phyloP scores from a whole-genome alignment of 148 eudicot genomes.

The Cornus kousa region DNA sequence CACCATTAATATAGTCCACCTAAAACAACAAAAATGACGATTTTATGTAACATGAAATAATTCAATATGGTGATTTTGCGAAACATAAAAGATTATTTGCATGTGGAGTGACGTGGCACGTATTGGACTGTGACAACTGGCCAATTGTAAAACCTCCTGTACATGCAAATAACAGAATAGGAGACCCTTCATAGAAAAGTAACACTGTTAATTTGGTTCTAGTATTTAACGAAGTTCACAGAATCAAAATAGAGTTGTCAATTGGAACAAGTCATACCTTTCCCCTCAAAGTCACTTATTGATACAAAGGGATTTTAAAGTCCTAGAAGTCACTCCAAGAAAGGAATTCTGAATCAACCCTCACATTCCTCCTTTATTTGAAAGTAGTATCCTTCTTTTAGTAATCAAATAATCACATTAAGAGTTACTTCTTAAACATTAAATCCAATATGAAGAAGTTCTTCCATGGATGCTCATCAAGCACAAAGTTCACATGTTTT shows the following conservation, averaged over 20 bases:
- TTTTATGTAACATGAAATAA: no score
- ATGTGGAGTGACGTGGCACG: no score
- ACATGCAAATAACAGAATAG: no score
- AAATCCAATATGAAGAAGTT: background rate
- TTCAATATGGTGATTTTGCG: no score
- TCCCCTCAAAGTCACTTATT: background rate
- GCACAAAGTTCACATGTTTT: slow-evolving; percentile 1
- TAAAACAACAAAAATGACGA: no score
- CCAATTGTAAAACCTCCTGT: no score
- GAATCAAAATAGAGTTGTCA: background rate
- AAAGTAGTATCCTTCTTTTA: background rate
- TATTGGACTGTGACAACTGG: no score
- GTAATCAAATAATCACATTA: background rate
- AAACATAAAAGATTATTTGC: no score
- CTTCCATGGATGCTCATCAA: slow-evolving; percentile 8
- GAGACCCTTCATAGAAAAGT: no score
- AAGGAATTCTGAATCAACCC: slow-evolving; percentile 15
- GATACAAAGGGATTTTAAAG: background rate
- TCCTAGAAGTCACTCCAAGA: slow-evolving; percentile 13
- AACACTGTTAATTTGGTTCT: no score
- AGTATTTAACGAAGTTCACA: no score
- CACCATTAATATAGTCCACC: no score
- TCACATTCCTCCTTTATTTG: slow-evolving; percentile 19
- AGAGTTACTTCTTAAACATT: background rate
- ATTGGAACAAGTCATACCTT: slow-evolving; percentile 1